A percentile compares a stretch with the other conserved stretches of the same genome.
phyloP scores from a whole-genome alignment of 2,329 filamentous ascomycete species.

The Ciborinia camelliae region DNA sequence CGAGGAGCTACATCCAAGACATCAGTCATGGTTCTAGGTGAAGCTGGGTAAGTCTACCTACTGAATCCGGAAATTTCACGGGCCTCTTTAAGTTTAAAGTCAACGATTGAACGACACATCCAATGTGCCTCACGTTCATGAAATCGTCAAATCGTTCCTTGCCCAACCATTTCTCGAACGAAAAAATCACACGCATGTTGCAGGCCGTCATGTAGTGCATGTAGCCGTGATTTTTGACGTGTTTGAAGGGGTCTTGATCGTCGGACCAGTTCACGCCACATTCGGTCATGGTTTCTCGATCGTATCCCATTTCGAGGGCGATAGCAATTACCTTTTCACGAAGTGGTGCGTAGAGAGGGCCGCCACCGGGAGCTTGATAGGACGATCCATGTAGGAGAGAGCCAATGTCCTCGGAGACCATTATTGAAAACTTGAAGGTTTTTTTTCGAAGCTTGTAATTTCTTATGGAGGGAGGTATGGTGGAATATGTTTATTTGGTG shows the following conservation, averaged over 20 bases:
- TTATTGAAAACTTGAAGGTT: background rate
- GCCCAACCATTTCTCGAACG: background rate
- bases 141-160: background rate
- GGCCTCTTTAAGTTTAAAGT: background rate
- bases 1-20: background rate
- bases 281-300: constrained; percentile 4
- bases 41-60: background rate
- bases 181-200: background rate
- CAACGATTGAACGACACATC: background rate
- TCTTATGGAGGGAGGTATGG: background rate
- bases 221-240: constrained; percentile 4
- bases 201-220: background rate
- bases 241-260: constrained; percentile 10
- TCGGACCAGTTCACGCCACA: background rate
- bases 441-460: background rate
- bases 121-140: constrained; percentile 2
- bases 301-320: constrained; percentile 5
- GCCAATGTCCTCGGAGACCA: background rate
- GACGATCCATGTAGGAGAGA: background rate
- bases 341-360: background rate
- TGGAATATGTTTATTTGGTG: background rate
- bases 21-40: background rate
- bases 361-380: constrained; percentile 4
- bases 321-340: background rate
- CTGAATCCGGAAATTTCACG: background rate